Evolutionary conservation across 2,329 filamentous ascomycete genomes (phyloP), one percentile per base, ranked within the genome.

Genomic region (Rasamsonia emersonii): DNA sequence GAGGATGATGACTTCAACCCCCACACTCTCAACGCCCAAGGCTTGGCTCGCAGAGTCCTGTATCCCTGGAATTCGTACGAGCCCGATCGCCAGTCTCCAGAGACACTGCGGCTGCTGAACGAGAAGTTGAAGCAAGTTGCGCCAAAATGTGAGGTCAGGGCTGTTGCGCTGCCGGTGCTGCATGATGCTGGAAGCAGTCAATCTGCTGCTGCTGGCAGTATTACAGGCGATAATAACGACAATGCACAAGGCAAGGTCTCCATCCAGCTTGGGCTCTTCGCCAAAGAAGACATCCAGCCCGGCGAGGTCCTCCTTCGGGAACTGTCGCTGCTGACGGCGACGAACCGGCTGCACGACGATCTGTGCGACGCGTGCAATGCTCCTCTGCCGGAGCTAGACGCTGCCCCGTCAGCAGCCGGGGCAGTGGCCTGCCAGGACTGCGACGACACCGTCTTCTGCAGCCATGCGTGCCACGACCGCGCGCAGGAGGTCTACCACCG

Each of bases 301-400:
- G 83, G 82, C 7, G 82, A 93, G 53, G 67, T 71, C 4, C 77
- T 95, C 2, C 70, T 98, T 18, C 67, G 75, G 28, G 91, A 98
- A 52, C 83, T 81, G 39, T 91, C 86, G 6, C 71, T 94, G 5
- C 65, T 98, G 24, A 94, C 88, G 2, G 88, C 85, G 27, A 91
- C 89, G 46, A 91, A 91, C 53, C 78, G 86, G 18, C 72, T 91
- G 9, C 86, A 93, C 52, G 86, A 93, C 40, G 71, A 82, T 4
- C 72, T 89, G 18, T 96, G 89, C 58, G 89, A 96, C 57, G 86
- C 86, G 9, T 96, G 89, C 56, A 86, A 86, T 47, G 70, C 73
- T 5, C 74, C 76, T 15, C 70, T 93, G 4, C 83, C 82, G 1
- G 68, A 70, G 0, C 61, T 83, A 20, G 58, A 49, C 1, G 46